Evolutionary conservation across 352 stramenopile genomes (phyloP).

Genomic region (Phytophthora crassamura): DNA sequence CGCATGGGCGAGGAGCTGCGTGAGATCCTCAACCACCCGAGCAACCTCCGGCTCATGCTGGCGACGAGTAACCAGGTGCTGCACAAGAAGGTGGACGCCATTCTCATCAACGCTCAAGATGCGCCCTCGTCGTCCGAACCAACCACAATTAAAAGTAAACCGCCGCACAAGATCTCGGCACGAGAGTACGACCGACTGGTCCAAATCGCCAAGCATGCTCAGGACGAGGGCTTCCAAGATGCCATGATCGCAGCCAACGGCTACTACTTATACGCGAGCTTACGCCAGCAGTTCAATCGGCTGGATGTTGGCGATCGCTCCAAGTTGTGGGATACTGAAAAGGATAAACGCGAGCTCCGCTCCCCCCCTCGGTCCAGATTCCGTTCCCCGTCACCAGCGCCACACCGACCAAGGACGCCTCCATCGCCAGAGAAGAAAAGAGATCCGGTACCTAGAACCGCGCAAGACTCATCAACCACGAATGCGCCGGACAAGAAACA

Average conservation of each 20-base stretch:
- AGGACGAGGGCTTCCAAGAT: constrained; percentile 46
- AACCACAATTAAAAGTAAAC: constrained; percentile 5
- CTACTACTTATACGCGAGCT: constrained; percentile 44
- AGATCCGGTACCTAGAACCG: constrained; percentile 25
- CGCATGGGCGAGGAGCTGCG: constrained; percentile 53
- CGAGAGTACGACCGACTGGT: constrained; percentile 48
- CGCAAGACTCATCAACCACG: background rate
- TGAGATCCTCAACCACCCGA: constrained; percentile 50
- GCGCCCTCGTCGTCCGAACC: background rate
- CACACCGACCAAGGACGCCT: constrained; percentile 3
- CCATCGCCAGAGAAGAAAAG: constrained; percentile 36
- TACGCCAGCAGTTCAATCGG: constrained; percentile 40
- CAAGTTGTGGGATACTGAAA: constrained; percentile 38
- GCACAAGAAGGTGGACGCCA: constrained; percentile 53
- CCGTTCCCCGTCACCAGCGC: constrained; percentile 29
- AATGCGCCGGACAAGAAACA: constrained; percentile 21
- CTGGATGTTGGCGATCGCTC: constrained; percentile 37
- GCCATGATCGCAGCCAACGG: constrained; percentile 48
- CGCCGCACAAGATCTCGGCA: constrained; percentile 23
- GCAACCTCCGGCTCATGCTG: constrained; percentile 51
- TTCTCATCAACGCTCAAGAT: constrained; percentile 39
- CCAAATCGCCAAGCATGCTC: constrained; percentile 51
- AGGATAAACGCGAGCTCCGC: constrained; percentile 39
- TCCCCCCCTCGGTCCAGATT: constrained; percentile 10
- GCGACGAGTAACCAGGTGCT: constrained; percentile 47